phyloP scores from a whole-genome alignment of 2,329 filamentous ascomycete genomes.

The Microsporum canis region DNA sequence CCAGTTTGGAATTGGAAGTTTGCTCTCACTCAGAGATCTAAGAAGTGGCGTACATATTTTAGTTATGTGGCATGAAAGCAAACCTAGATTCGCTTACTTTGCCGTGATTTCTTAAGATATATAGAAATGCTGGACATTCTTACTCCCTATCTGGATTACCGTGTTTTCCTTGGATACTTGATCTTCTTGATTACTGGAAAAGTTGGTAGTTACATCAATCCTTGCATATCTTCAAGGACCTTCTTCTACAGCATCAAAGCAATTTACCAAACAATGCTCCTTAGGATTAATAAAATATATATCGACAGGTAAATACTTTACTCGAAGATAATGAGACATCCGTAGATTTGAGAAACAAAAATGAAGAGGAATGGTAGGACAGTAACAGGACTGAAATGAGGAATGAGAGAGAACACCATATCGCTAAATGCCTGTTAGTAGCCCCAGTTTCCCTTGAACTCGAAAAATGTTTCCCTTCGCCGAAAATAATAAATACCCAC shows the following conservation, averaged over 20 bases:
- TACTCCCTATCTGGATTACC: neutral
- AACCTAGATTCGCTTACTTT: neutral
- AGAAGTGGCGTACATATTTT: neutral
- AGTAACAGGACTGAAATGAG: conserved; percentile 1
- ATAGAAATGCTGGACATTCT: neutral
- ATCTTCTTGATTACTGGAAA: neutral
- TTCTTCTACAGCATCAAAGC: neutral
- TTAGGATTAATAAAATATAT: neutral
- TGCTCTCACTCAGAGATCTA: neutral
- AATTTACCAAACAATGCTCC: neutral
- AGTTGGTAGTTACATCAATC: no score
- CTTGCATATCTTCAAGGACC: no score
- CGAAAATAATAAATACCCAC: conserved; percentile 5
- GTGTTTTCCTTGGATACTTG: neutral
- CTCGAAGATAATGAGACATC: neutral
- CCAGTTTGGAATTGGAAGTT: neutral
- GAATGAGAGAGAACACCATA: conserved; percentile 1
- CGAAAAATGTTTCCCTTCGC: conserved; percentile 3
- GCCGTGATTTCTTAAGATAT: neutral
- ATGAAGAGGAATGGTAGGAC: neutral
- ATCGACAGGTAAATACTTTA: neutral
- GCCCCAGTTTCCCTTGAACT: conserved; percentile 1
- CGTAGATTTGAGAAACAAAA: neutral
- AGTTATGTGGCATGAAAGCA: neutral
- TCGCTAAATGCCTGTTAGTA: conserved; percentile 4